Base-by-base conservation (phyloP, 75 land plant species). In the Selaginella moellendorffii region DNA sequence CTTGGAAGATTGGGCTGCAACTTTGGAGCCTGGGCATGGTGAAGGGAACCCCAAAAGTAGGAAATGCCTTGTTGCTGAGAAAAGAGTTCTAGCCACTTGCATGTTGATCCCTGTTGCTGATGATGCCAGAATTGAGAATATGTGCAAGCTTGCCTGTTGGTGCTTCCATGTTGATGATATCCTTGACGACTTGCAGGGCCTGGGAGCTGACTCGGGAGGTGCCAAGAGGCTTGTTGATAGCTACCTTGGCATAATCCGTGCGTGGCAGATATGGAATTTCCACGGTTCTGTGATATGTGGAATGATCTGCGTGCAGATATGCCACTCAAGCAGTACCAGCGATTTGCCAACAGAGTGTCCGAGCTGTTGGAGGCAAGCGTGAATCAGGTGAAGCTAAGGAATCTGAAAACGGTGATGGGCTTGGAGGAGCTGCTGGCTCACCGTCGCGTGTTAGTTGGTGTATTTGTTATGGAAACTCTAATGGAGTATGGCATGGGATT, bases 301-400 rank as follows among this genome's bases (percentile, higher is more conserved):
- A 36, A 36, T 36, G 46, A 36, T 36, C 46, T 36, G 46, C 46
- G 46, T 36, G 46, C 46, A 36, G 46, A 36, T 36, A 36, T 36
- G 46, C 46, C 46, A 36, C 46, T 14, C 46, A 36, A 36, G 46
- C 46, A 36, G 46, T 36, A 36, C 14, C 46, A 36, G 46, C 46
- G 46, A 36, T 14, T 36, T 14, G 46, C 46, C 46, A 36, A 36
- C 46, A 36, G 46, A 36, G 46, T 36, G 46, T 5, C 46, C 46
- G 46, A 36, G 46, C 46, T 36, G 46, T 14, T 36, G 46, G 46
- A 36, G 46, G 46, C 46, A 14, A 36, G 46, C 14, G 46, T 36
- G 46, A 36, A 36, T 14, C 46, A 36, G 46, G 46, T 36, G 46
- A 36, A 36, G 46, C 46, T 5, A 14, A 36, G 46, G 46, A 36